Evolutionary conservation across 306 rosid species (phyloP).

Genomic region (Sicyos edulis): DNA sequence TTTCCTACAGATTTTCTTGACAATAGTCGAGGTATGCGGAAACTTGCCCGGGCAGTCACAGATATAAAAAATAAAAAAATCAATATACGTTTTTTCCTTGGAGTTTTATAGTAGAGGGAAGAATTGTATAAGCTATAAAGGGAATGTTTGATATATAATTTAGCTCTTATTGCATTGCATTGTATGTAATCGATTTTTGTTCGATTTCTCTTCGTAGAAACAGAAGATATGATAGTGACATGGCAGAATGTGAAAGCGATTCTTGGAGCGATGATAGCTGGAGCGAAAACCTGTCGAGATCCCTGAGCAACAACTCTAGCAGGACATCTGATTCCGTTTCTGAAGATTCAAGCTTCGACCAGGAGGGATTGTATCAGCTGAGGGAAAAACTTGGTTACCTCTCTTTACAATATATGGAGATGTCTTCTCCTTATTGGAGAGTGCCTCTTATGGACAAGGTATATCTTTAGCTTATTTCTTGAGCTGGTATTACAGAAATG

Average conservation of each 20-base stretch:
- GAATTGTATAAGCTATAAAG: no score
- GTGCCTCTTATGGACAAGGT: conserved; percentile 65
- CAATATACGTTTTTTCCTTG: no score
- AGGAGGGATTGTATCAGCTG: conserved; percentile 38
- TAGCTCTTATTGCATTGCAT: background rate
- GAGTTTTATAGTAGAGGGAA: no score
- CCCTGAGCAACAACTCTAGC: conserved; percentile 61
- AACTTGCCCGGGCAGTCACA: no score
- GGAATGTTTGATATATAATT: background rate
- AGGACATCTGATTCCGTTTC: conserved; percentile 59
- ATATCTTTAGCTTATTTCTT: conserved; percentile 14
- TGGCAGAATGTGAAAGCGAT: conserved; percentile 55
- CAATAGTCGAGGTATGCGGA: no score
- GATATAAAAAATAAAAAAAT: no score
- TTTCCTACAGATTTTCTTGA: no score
- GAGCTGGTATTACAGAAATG: background rate
- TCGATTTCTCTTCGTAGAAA: conserved; percentile 25
- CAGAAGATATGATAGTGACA: conserved; percentile 37
- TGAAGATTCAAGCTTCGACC: conserved; percentile 61
- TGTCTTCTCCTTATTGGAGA: conserved; percentile 55
- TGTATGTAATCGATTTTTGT: background rate
- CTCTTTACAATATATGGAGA: conserved; percentile 50
- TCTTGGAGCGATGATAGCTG: conserved; percentile 72
- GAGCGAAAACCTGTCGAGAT: conserved; percentile 54
- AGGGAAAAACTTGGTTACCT: conserved; percentile 55